Evolutionary conservation across 768 basidiomycete species (phyloP).

Genomic region (Pleurotus eryngii): DNA sequence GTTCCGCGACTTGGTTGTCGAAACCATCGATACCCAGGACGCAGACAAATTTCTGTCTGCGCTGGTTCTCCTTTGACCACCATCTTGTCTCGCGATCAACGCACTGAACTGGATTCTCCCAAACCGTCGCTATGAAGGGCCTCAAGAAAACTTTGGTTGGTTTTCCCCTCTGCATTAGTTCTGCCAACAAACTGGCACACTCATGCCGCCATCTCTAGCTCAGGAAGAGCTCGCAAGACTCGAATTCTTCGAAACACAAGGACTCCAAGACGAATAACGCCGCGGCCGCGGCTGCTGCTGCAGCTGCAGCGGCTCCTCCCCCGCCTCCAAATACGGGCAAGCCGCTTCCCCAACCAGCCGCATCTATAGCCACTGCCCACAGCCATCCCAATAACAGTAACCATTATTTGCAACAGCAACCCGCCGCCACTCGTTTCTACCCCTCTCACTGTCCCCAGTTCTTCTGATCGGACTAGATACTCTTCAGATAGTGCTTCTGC

Average conservation of each 20-base stretch:
- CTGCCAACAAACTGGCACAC: not conserved
- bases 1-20: constrained; percentile 25
- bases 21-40: constrained; percentile 9
- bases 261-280: constrained; percentile 47
- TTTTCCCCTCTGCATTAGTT: constrained; percentile 20
- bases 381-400: constrained; percentile 21
- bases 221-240: constrained; percentile 67
- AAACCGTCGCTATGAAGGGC: constrained; percentile 63
- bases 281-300: constrained; percentile 29
- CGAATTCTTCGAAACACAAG: constrained; percentile 61
- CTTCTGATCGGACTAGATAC: constrained; percentile 60
- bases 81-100: not conserved
- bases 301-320: constrained; percentile 44
- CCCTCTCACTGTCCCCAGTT: constrained; percentile 33
- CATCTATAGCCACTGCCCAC: constrained; percentile 22
- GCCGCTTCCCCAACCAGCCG: constrained; percentile 54
- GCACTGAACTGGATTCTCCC: not conserved
- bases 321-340: constrained; percentile 66
- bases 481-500: constrained; percentile 41
- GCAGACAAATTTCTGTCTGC: constrained; percentile 12
- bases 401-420: constrained; percentile 36
- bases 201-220: constrained; percentile 38
- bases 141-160: constrained; percentile 80
- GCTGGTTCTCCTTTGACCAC: not conserved
- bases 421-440: constrained; percentile 39